These are phyloP conservation scores for Xylaria sp. DNA, from an alignment of 2,329 filamentous ascomycete species.

Conservation along the genomic window DNA sequence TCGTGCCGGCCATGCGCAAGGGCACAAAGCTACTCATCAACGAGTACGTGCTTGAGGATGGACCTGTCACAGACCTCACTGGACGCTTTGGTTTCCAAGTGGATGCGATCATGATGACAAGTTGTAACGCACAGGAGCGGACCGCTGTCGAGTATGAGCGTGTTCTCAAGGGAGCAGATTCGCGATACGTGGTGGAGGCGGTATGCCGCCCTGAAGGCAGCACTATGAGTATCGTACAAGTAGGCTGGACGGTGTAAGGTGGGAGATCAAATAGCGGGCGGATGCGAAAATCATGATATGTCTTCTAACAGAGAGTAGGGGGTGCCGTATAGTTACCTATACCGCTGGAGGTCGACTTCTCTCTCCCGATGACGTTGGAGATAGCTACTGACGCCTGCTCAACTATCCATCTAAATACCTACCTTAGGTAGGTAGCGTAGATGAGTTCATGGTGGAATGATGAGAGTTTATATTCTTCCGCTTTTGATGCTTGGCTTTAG, in stretches of 20 bases:
- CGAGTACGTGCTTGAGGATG: slow-evolving; percentile 33
- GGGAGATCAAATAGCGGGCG: background rate
- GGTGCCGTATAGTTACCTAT: background rate
- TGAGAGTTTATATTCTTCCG: no score
- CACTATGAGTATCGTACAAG: slow-evolving; percentile 32
- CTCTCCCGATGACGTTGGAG: background rate
- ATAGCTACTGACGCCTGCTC: background rate
- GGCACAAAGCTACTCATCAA: slow-evolving; percentile 36
- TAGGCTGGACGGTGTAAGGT: slow-evolving; percentile 29
- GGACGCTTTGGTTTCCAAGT: slow-evolving; percentile 32
- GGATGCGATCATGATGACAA: slow-evolving; percentile 33
- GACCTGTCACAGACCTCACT: slow-evolving; percentile 24
- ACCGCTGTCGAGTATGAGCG: slow-evolving; percentile 30
- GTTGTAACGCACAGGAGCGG: slow-evolving; percentile 33
- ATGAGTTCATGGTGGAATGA: background rate
- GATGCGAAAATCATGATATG: background rate
- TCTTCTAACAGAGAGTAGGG: no score
- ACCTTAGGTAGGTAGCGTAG: background rate
- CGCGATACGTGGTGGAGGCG: slow-evolving; percentile 30
- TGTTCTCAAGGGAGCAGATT: slow-evolving; percentile 30
- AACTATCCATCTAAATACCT: background rate
- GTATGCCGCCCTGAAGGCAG: slow-evolving; percentile 30
- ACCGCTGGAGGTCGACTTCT: background rate
- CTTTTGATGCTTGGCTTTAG: no score
- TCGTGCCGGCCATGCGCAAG: slow-evolving; percentile 38